Evolutionary conservation across 169 alveolate species (phyloP).

Genomic region (Theileria annulata): DNA sequence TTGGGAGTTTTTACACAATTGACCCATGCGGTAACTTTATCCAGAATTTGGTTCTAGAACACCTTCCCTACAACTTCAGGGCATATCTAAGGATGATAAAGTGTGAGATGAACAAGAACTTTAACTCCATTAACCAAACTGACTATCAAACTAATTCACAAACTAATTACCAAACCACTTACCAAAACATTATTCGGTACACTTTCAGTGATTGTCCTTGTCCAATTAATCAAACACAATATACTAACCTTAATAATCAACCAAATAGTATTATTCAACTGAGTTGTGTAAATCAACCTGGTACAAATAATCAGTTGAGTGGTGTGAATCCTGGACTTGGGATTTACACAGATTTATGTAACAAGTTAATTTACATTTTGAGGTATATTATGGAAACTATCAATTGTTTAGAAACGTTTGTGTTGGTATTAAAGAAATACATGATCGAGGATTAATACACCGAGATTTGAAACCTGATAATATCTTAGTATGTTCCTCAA

Average conservation of each 20-base stretch:
- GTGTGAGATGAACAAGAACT: constrained; percentile 21
- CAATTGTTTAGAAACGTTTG: constrained; percentile 60
- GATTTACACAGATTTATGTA: neutral
- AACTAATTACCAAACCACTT: neutral
- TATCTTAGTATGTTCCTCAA: constrained; percentile 54
- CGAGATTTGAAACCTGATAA: constrained; percentile 78
- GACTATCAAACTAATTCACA: neutral
- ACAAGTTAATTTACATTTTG: neutral
- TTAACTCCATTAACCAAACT: neutral
- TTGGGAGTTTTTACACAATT: constrained; percentile 56
- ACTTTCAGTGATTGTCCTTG: neutral
- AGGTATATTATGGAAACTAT: neutral
- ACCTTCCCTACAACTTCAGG: constrained; percentile 46
- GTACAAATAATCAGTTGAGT: neutral
- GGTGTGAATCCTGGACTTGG: constrained; percentile 6
- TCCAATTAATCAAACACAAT: neutral
- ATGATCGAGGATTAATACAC: constrained; percentile 69
- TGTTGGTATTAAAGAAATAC: constrained; percentile 68
- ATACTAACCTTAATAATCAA: neutral
- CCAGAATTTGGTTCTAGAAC: constrained; percentile 53
- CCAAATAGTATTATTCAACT: neutral
- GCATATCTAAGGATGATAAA: constrained; percentile 23
- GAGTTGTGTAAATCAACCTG: neutral
- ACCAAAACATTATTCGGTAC: neutral
- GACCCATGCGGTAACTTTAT: constrained; percentile 40